Evolutionary conservation across 2,329 filamentous ascomycete species (phyloP).

Genomic region (Ophiostoma quercus): DNA sequence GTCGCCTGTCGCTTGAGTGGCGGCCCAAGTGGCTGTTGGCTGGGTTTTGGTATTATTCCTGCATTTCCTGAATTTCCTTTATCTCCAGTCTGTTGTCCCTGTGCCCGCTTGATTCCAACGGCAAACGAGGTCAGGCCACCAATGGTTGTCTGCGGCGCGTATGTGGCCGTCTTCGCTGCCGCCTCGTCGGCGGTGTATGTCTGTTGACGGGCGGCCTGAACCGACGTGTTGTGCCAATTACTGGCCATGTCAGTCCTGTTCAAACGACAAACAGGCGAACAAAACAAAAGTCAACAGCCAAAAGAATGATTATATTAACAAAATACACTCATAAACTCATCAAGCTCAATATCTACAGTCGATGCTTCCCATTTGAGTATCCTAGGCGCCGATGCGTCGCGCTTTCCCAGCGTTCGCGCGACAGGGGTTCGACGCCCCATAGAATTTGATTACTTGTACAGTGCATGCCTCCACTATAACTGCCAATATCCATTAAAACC

Average conservation of each 20-base stretch:
- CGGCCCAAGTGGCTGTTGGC: not conserved
- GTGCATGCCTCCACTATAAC: not conserved
- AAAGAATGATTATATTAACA: not conserved
- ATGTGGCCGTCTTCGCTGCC: not conserved
- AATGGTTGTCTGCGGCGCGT: constrained; percentile 16
- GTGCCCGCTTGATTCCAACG: constrained; percentile 19
- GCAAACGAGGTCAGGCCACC: constrained; percentile 12
- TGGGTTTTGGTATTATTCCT: not conserved
- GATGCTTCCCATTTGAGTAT: not conserved
- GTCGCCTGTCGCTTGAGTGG: constrained; percentile 8
- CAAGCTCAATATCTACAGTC: not conserved
- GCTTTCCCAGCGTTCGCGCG: not conserved
- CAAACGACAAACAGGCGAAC: not conserved
- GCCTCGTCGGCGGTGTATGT: not conserved
- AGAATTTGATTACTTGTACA: constrained; percentile 14
- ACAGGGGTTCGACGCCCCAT: constrained; percentile 12
- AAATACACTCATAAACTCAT: not conserved
- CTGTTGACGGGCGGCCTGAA: constrained; percentile 22
- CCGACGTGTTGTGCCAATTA: constrained; percentile 26
- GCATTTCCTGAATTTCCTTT: not conserved
- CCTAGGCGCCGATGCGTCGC: not conserved
- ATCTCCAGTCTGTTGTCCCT: not conserved
- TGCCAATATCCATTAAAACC: not conserved
- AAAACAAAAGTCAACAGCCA: not conserved
- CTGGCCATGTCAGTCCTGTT: not conserved